A percentile compares a stretch with the other conserved stretches of the same genome.
Conservation (phyloP, 805 yeast genomes). For the Zygosaccharomyces rouxii region DNA sequence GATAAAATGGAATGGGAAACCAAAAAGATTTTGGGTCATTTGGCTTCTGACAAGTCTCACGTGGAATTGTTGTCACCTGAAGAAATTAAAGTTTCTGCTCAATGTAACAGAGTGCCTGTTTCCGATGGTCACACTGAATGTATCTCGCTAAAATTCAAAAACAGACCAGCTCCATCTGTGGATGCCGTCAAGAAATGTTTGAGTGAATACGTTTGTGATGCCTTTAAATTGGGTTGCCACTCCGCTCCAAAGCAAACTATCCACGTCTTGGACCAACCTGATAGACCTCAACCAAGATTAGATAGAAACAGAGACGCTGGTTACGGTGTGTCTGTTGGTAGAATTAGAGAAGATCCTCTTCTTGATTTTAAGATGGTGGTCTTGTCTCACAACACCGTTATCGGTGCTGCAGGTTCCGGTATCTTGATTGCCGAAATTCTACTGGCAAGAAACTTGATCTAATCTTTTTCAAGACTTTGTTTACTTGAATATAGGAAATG, state of each 20-base stretch:
- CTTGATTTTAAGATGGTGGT: slow-evolving; percentile 95
- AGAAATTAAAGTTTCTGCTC: slow-evolving; percentile 85
- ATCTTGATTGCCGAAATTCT: slow-evolving; percentile 90
- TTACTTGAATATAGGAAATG: not conserved
- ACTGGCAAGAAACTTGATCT: slow-evolving; percentile 69
- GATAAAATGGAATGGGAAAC: slow-evolving; percentile 99
- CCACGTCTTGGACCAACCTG: slow-evolving; percentile 83
- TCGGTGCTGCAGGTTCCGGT: slow-evolving; percentile 99
- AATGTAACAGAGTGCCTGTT: slow-evolving; percentile 95
- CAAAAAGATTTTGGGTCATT: slow-evolving; percentile 77
- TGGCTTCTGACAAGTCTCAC: slow-evolving; percentile 48
- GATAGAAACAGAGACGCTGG: slow-evolving; percentile 95
- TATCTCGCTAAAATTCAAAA: slow-evolving; percentile 76
- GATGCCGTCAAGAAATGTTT: slow-evolving; percentile 72
- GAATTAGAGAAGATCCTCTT: slow-evolving; percentile 89
- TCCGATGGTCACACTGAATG: slow-evolving; percentile 98
- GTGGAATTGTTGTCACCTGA: slow-evolving; percentile 58
- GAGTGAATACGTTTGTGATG: slow-evolving; percentile 76
- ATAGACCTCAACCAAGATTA: slow-evolving; percentile 96
- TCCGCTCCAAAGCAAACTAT: slow-evolving; percentile 93
- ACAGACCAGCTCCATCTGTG: slow-evolving; percentile 78
- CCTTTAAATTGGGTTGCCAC: slow-evolving; percentile 69
- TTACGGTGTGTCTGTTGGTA: slow-evolving; percentile 90
- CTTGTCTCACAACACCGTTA: slow-evolving; percentile 93
- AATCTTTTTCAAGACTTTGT: slow-evolving; percentile 18